Base-by-base conservation (phyloP, 2,329 filamentous ascomycete genomes). In the Balansia obtecta region DNA sequence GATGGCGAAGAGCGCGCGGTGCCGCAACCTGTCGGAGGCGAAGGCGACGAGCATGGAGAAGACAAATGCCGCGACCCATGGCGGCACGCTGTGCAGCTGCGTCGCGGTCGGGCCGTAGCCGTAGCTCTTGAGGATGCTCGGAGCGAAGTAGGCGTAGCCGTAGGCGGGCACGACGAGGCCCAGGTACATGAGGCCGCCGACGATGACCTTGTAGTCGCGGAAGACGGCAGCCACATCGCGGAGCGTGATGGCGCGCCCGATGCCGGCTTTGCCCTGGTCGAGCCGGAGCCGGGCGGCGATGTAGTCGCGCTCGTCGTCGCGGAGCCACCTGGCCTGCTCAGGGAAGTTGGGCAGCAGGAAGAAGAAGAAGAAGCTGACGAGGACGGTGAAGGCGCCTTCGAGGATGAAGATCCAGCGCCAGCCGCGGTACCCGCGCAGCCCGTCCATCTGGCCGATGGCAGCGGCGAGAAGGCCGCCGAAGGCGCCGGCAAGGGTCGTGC, bases 401-500 rank as follows among this genome's bases (percentile, higher is more conserved):
- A 74, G 68, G 55, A 77, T 73, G 63, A 84, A 84, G 65, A 83
- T 85, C 82, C 82, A 85, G 41, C 79, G 71, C 82, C 82, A 85
- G 42, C 80, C 80, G 3, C 66, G 67, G 16, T 83, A 66, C 4
- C 70, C 68, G 2, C 71, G 72, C 2, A 73, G 68, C 5, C 82
- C 82, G 12, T 73, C 63, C 66, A 85, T 90, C 61, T 93, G 87
- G n/a, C 87, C 87, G 55, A 96, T 94, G 0, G 84, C 90, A 1
- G 82, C 84, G 1, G 90, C 90, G 4, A 96, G 74, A 1, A 96
- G 75, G 2, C 89, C 89, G 42, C 88, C 89, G 59, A 95, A 96
- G 0, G 88, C 86, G 33, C 86, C 86, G 1, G 86, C 86, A 3
- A 91, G 71, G 0, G 83, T 86, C 0, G 86, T 90, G 30, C 77